These are phyloP conservation scores for Oryza australiensis DNA, from an alignment of 176 grass and related monocot genomes.

Conservation along the genomic window DNA sequence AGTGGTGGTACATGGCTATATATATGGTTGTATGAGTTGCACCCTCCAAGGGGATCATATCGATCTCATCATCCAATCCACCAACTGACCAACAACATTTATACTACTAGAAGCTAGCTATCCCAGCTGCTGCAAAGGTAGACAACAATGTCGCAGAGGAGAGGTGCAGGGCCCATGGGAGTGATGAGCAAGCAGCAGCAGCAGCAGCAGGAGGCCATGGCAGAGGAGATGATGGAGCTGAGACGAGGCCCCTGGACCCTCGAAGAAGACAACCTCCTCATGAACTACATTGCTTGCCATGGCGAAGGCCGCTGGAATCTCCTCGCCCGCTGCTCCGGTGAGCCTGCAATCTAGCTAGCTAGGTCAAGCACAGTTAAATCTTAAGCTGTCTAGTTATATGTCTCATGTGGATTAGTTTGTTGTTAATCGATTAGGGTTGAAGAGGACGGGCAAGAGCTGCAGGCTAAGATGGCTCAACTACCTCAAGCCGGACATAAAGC, in stretches of 20 bases:
- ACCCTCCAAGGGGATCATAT: slow-evolving; percentile 36
- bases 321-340: slow-evolving; percentile 85
- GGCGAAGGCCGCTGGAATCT: slow-evolving; percentile 94
- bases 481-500: slow-evolving; percentile 88
- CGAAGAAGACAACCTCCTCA: slow-evolving; percentile 83
- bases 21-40: slow-evolving; percentile 36
- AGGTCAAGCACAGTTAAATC: no score
- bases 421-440: slow-evolving; percentile 59
- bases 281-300: slow-evolving; percentile 91
- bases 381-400: no score
- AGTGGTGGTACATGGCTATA: slow-evolving; percentile 51
- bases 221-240: slow-evolving; percentile 63
- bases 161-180: slow-evolving; percentile 39
- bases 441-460: slow-evolving; percentile 93
- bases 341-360: not conserved
- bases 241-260: slow-evolving; percentile 89
- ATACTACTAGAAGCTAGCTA: not conserved
- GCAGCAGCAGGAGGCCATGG: slow-evolving; percentile 38
- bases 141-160: slow-evolving; percentile 74
- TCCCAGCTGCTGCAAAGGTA: not conserved
- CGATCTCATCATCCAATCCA: not conserved
- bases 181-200: slow-evolving; percentile 23
- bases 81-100: not conserved
- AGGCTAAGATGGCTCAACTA: slow-evolving; percentile 88
- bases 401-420: not conserved